phyloP scores from a whole-genome alignment of 345 rosid genomes.

The Hibiscus trionum region DNA sequence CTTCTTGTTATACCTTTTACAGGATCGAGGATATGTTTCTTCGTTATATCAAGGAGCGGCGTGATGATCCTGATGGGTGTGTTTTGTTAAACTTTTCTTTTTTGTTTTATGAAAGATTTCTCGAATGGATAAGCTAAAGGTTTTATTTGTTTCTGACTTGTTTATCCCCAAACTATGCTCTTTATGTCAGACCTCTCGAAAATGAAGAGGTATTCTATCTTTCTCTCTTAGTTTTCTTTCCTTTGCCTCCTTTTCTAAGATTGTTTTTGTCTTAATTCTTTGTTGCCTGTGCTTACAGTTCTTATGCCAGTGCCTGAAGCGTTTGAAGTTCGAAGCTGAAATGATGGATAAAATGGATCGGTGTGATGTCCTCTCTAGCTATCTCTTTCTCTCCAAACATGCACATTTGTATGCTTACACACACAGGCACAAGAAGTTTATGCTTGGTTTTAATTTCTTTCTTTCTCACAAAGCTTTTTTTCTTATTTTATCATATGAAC shows the following conservation, averaged over 20 bases:
- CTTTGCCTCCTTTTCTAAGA: neutral
- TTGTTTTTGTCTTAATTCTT: neutral
- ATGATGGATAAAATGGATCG: slow-evolving; percentile 18
- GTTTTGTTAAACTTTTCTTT: neutral
- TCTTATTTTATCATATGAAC: neutral
- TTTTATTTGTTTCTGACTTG: neutral
- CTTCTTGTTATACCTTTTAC: neutral
- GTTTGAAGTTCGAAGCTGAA: slow-evolving; percentile 20
- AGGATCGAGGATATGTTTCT: slow-evolving; percentile 31
- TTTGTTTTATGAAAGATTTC: neutral
- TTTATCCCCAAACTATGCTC: neutral
- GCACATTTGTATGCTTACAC: neutral
- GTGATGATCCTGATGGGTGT: slow-evolving; percentile 7
- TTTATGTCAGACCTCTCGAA: slow-evolving; percentile 4
- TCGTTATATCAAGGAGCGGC: slow-evolving; percentile 9
- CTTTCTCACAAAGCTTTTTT: neutral
- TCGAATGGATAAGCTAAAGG: neutral
- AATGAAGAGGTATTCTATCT: slow-evolving; percentile 16
- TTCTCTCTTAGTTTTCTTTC: neutral
- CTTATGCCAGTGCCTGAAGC: slow-evolving; percentile 16
- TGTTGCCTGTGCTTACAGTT: neutral
- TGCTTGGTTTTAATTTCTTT: neutral
- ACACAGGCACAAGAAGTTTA: neutral
- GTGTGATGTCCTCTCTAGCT: slow-evolving; percentile 10
- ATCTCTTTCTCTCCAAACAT: neutral